Evolutionary conservation across 768 basidiomycete genomes (phyloP).

Genomic region (Pholiota conissans): DNA sequence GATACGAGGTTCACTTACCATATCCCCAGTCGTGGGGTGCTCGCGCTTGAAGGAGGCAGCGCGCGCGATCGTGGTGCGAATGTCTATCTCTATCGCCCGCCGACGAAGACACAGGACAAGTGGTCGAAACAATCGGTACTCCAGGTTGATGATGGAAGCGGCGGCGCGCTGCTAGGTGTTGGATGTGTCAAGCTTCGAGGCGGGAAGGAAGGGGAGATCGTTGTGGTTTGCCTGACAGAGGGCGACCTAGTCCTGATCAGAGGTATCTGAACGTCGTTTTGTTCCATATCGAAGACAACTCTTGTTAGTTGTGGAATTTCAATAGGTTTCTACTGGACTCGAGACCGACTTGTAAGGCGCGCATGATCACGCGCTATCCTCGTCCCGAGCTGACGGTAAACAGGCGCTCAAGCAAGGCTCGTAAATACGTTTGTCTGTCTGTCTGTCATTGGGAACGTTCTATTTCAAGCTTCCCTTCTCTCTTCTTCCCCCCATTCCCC

Average conservation of each 20-base stretch:
- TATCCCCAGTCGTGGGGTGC: conserved; percentile 49
- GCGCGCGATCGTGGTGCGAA: conserved; percentile 70
- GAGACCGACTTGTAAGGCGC: too few relatives aligned
- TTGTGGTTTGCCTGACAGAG: conserved; percentile 77
- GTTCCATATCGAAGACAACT: too few relatives aligned
- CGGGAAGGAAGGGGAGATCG: conserved; percentile 31
- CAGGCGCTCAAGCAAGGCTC: background rate
- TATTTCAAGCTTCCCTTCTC: background rate
- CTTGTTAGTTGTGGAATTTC: too few relatives aligned
- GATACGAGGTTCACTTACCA: conserved; percentile 90
- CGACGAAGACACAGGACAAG: conserved; percentile 42
- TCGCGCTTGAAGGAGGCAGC: conserved; percentile 83
- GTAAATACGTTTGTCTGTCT: background rate
- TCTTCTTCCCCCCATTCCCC: background rate
- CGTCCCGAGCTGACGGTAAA: background rate
- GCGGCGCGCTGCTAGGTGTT: conserved; percentile 80
- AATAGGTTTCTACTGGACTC: too few relatives aligned
- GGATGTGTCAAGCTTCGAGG: conserved; percentile 41
- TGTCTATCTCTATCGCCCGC: conserved; percentile 79
- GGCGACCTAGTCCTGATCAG: conserved; percentile 66
- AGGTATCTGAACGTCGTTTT: conserved; percentile 15
- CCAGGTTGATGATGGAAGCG: conserved; percentile 65
- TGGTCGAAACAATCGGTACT: conserved; percentile 83
- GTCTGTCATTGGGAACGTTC: background rate
- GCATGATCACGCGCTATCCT: background rate